Evolutionary conservation across 2,329 filamentous ascomycete species (phyloP), one percentile per base, ranked within the genome.

Genomic region (Trichoderma sp.): DNA sequence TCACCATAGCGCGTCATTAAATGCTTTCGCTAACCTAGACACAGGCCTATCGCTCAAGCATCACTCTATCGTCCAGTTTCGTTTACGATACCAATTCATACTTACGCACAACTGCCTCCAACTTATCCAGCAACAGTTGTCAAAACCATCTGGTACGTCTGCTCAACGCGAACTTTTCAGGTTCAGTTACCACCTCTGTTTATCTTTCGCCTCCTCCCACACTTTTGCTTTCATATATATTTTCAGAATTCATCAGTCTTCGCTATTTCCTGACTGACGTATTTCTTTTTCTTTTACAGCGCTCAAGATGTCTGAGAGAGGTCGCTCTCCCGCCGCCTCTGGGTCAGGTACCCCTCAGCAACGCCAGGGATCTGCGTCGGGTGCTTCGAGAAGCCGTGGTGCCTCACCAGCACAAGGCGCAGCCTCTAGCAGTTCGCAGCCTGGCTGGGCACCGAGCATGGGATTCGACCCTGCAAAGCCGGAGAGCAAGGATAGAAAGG

Each of bases 381-480:
- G 50, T 20, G 36, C 68, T 53, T 28, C 68, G 7, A 72, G 72
- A 59, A 74, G 74, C 32, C 71, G 74, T 17, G 32, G 34, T 4
- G 58, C 68, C 4, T 76, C 75, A 6, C 75, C 75, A 11, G 63
- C 72, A 1, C 73, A 74, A 5, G 73, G 78, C 23, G 59, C 71
- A 11, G 61, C 73, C 11, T 57, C 74, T 20, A 72, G 73, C 34
- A 68, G 73, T 30, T 72, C 75, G 20, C 20, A 74, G 26, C 57
- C 73, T 6, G 76, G 77, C n/a, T 81, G 79, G 76, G 50, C 73
- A 1, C 68, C 77, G 4, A 73, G 75, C 23, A 74, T 84, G 30
- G 85, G 85, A 0, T 84, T 77, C 30, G 86, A 87, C 72, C 85
- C 85, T 3, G 84, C 82, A 7, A 76, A 80, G 8, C 77, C 80